These are phyloP conservation scores for Thielaviopsis cerberus DNA, from an alignment of 2,329 filamentous ascomycete genomes.

Conservation along the genomic window DNA sequence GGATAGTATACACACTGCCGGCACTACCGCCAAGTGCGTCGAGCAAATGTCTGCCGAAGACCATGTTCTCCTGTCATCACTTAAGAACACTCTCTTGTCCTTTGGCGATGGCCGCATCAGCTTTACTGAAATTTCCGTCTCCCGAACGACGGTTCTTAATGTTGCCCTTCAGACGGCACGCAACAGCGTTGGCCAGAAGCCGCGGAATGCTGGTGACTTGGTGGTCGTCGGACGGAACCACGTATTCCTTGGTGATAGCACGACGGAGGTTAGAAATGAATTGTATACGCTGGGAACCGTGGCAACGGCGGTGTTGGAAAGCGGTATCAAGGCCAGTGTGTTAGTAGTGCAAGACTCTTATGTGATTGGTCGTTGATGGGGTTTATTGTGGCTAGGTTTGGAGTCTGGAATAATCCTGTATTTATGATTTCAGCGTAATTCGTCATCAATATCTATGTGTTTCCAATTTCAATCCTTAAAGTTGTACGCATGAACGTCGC, in stretches of 20 bases:
- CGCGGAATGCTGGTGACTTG: conserved; percentile 9
- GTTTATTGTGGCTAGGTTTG: neutral
- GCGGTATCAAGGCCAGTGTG: conserved; percentile 5
- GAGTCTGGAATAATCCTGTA: neutral
- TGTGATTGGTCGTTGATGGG: neutral
- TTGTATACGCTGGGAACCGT: conserved; percentile 7
- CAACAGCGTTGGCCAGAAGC: conserved; percentile 4
- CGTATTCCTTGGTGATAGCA: conserved; percentile 1
- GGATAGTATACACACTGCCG: neutral
- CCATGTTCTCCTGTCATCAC: conserved; percentile 5
- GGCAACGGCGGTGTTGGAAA: conserved; percentile 1
- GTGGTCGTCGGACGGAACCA: conserved; percentile 7
- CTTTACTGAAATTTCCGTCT: conserved; percentile 7
- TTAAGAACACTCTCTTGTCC: conserved; percentile 3
- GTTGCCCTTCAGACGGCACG: neutral
- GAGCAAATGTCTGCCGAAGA: conserved; percentile 8
- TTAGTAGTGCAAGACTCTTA: conserved; percentile 7
- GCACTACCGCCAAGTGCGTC: neutral
- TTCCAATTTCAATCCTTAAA: neutral
- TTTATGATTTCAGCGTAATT: neutral
- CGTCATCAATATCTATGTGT: neutral
- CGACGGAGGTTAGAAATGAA: conserved; percentile 6
- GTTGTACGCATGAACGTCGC: too few relatives aligned
- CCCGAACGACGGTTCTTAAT: neutral
- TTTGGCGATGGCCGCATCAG: conserved; percentile 1